Conservation (phyloP, 345 rosid species). For the Dipteronia dyeriana region DNA sequence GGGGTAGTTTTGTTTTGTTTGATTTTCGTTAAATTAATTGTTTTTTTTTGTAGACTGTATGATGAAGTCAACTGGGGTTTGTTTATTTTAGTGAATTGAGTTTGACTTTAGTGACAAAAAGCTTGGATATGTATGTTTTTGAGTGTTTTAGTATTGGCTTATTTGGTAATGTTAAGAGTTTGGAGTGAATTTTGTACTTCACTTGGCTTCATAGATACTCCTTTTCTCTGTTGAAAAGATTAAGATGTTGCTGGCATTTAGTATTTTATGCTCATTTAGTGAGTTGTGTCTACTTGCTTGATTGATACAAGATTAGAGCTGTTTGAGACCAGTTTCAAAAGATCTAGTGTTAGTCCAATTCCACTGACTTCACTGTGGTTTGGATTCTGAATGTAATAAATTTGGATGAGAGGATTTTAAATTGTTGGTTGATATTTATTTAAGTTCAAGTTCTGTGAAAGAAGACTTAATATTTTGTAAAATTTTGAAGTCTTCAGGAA, state of each 20-base stretch:
- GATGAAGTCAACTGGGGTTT: neutral
- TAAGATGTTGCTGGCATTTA: neutral
- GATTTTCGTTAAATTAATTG: neutral
- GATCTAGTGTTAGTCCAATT: neutral
- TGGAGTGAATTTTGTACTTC: neutral
- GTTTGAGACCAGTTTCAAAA: neutral
- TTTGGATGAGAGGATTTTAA: neutral
- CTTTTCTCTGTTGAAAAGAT: neutral
- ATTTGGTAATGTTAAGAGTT: neutral
- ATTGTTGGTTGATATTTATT: neutral
- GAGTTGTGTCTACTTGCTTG: neutral
- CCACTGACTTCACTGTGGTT: neutral
- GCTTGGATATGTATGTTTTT: neutral
- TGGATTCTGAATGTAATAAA: neutral
- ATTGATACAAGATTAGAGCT: neutral
- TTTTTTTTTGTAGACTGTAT: neutral
- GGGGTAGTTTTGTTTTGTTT: conserved; percentile 11
- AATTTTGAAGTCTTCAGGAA: neutral
- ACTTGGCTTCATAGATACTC: neutral
- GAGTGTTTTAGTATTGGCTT: neutral
- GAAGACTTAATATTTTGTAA: neutral
- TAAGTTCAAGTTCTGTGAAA: neutral
- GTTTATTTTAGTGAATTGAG: neutral
- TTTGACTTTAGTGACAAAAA: neutral
- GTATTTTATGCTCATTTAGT: neutral